phyloP scores from a whole-genome alignment of 2,329 filamentous ascomycete species.

The Mollisia scopiformis region DNA sequence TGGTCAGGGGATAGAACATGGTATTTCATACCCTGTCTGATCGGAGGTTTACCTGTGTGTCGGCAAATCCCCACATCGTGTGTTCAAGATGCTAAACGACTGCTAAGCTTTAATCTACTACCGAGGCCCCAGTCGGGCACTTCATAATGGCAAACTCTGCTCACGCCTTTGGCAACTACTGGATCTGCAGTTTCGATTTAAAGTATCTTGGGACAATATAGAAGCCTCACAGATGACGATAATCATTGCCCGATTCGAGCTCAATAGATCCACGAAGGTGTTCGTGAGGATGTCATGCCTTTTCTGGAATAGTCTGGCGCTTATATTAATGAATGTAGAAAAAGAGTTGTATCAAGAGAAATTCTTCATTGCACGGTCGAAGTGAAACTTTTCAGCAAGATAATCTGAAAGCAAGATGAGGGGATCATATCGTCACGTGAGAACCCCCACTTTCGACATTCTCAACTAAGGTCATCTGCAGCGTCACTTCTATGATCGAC shows the following conservation, averaged over 20 bases:
- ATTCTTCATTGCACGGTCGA: too few species aligned
- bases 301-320: constrained; percentile 43
- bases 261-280: constrained; percentile 43
- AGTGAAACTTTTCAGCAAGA: too few species aligned
- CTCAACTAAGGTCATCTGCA: constrained; percentile 39
- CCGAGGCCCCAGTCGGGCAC: constrained; percentile 19
- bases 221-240: constrained; percentile 40
- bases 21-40: constrained; percentile 31
- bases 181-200: constrained; percentile 44
- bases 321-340: too few species aligned
- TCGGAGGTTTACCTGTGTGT: constrained; percentile 34
- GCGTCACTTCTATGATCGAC: constrained; percentile 14
- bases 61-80: too few species aligned
- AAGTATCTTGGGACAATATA: constrained; percentile 45
- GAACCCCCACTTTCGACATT: constrained; percentile 47
- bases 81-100: too few species aligned
- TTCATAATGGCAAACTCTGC: constrained; percentile 41
- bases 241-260: constrained; percentile 38
- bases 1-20: constrained; percentile 18
- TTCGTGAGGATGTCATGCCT: constrained; percentile 49
- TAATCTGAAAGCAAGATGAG: too few species aligned
- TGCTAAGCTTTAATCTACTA: too few species aligned
- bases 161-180: constrained; percentile 41
- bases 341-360: too few species aligned
- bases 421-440: too few species aligned